Base-by-base conservation (phyloP, 1,284 basidiomycete species). In the Heterobasidion annosum region DNA sequence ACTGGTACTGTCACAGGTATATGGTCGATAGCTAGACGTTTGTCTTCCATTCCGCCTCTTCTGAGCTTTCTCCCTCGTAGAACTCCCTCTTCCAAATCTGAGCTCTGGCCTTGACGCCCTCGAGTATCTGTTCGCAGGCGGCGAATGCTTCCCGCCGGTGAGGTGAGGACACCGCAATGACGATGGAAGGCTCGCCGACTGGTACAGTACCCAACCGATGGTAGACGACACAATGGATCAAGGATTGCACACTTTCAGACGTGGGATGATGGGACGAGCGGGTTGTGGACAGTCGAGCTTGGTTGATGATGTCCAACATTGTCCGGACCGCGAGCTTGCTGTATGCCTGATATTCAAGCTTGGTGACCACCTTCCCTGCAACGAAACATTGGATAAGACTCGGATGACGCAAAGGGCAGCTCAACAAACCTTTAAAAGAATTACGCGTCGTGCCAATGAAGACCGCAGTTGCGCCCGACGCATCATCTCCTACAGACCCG, bases 1-100 rank as follows among this genome's bases (percentile, higher is more conserved):
- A n/a, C 37, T n/a, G 12, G 12, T 8, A 40, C 37, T n/a, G n/a
- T 12, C 37, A 40, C n/a, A n/a, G n/a, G 37, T n/a, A 7, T 40
- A 7, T 40, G 37, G 7, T 12, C 33, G n/a, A 55, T 5, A 9
- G 44, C 10, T 18, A 37, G 32, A 8, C 65, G 66, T 91, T 91
- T 54, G 76, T 77, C 69, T 91, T 91, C 89, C 88, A 91, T 62
- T 82, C 76, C 13, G 86, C 83, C 52, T 74, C 74, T 49, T 74
- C 76, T 42, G 83, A 81, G 52, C 67, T 67, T 60, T 80, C 76
- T 8, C 80, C 84, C 64, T 83, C 81, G 64, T 93, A 93, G 62
- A 82, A 88, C 65, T 95, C 93, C 62, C 85, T 72, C 72, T 95
- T 95, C 92, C 93, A 95, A 59, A 95, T 86, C 65, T 91, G 91